phyloP scores from a whole-genome alignment of 495 filamentous ascomycete species.

The Chaetomium fimeti region DNA sequence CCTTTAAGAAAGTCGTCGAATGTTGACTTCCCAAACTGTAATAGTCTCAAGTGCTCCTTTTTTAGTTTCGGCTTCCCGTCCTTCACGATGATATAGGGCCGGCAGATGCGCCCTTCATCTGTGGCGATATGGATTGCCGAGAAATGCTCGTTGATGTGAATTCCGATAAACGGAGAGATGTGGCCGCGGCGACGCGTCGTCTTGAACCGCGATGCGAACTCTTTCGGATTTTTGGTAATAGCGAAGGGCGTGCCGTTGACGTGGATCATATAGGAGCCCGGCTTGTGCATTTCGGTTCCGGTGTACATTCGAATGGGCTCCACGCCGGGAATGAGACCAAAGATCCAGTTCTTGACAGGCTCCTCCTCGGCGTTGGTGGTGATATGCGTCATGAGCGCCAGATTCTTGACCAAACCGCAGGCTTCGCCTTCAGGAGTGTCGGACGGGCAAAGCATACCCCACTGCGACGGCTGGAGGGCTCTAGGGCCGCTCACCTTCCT shows the following conservation, averaged over 20 bases:
- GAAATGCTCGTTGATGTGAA: constrained; percentile 91
- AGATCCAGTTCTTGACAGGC: constrained; percentile 76
- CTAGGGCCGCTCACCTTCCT: constrained; percentile 92
- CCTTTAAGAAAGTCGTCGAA: constrained; percentile 91
- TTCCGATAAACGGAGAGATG: constrained; percentile 91
- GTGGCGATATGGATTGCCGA: constrained; percentile 91
- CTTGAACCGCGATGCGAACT: constrained; percentile 79
- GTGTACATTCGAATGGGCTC: constrained; percentile 60
- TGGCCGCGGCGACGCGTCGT: constrained; percentile 79
- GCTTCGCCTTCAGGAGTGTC: constrained; percentile 99
- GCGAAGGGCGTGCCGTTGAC: constrained; percentile 93
- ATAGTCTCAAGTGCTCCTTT: constrained; percentile 67
- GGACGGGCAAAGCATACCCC: constrained; percentile 93
- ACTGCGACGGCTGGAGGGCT: constrained; percentile 94
- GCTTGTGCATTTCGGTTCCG: constrained; percentile 78
- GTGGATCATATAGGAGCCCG: constrained; percentile 84
- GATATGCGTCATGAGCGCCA: constrained; percentile 98
- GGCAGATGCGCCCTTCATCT: constrained; percentile 92
- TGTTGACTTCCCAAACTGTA: constrained; percentile 74
- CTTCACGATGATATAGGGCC: constrained; percentile 91
- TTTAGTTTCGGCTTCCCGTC: constrained; percentile 76
- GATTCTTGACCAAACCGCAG: constrained; percentile 95
- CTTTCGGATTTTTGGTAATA: constrained; percentile 75
- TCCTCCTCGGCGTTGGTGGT: constrained; percentile 93
- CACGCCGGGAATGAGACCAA: constrained; percentile 64